Percentiles rank a stretch among this genome's conserved stretches.
phyloP scores from a whole-genome alignment of 495 filamentous ascomycete species.

The Podospora conica region DNA sequence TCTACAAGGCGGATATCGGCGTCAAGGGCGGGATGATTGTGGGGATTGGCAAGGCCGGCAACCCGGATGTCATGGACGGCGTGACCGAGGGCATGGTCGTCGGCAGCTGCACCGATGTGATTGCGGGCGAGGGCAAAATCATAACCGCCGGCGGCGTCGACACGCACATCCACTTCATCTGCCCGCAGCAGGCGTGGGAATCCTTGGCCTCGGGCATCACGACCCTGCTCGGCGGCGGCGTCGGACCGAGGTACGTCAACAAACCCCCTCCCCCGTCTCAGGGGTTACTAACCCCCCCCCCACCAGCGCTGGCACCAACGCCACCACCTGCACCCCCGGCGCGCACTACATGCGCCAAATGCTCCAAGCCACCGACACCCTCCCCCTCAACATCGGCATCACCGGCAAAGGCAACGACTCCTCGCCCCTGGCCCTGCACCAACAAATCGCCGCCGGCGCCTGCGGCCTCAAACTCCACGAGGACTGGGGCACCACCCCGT shows the following conservation, averaged over 20 bases:
- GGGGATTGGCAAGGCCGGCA: slow-evolving; percentile 92
- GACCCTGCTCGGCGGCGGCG: slow-evolving; percentile 87
- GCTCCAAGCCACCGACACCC: slow-evolving; percentile 78
- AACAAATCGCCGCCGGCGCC: slow-evolving; percentile 78
- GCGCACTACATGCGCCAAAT: slow-evolving; percentile 81
- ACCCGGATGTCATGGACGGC: slow-evolving; percentile 93
- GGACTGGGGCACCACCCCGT: slow-evolving; percentile 92
- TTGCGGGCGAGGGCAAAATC: slow-evolving; percentile 90
- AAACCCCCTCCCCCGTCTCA: background rate
- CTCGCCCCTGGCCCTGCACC: slow-evolving; percentile 60
- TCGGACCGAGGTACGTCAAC: slow-evolving; percentile 72
- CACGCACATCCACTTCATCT: slow-evolving; percentile 94
- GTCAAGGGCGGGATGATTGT: slow-evolving; percentile 84
- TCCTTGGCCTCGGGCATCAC: slow-evolving; percentile 84
- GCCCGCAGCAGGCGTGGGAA: slow-evolving; percentile 88
- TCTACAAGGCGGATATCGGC: slow-evolving; percentile 96
- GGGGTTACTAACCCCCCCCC: slow-evolving; percentile 11
- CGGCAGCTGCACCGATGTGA: slow-evolving; percentile 89
- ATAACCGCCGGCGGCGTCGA: slow-evolving; percentile 90
- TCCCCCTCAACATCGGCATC: slow-evolving; percentile 91
- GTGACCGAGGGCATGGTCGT: slow-evolving; percentile 75
- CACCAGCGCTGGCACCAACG: slow-evolving; percentile 78
- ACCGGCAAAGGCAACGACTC: slow-evolving; percentile 96
- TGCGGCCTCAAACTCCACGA: slow-evolving; percentile 95
- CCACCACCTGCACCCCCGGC: slow-evolving; percentile 92